These are phyloP conservation scores for Botrytis squamosa DNA, from an alignment of 2,329 filamentous ascomycete genomes.

Conservation along the genomic window DNA sequence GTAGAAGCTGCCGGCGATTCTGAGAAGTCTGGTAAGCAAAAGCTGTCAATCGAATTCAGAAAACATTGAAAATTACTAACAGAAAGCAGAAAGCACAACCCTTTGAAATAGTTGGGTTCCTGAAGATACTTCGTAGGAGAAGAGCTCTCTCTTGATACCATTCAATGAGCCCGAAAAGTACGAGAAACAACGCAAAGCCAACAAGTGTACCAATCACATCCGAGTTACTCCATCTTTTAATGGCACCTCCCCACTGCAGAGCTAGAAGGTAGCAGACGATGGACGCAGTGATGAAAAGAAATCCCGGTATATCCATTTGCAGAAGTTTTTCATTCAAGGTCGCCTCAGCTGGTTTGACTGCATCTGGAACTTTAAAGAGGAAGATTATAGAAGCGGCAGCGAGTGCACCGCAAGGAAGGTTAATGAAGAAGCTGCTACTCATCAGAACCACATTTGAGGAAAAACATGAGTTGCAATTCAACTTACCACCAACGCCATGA, in stretches of 20 bases:
- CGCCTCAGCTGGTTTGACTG: constrained; percentile 30
- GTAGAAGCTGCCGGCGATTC: constrained; percentile 42
- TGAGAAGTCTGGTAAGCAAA: not conserved
- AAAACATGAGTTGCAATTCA: not conserved
- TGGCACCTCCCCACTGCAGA: constrained; percentile 46
- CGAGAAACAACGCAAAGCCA: not conserved
- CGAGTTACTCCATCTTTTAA: constrained; percentile 39
- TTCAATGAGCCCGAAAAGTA: not conserved
- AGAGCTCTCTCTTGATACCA: not conserved
- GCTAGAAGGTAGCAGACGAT: constrained; percentile 45
- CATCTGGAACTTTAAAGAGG: constrained; percentile 44
- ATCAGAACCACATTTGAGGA: not conserved
- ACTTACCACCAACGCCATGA: constrained; percentile 40
- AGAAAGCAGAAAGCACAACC: constrained; percentile 43
- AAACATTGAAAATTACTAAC: constrained; percentile 1
- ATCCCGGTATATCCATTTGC: constrained; percentile 48
- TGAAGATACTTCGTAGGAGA: constrained; percentile 42
- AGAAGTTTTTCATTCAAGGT: constrained; percentile 44
- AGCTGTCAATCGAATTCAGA: not conserved
- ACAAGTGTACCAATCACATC: constrained; percentile 1
- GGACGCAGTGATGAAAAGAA: constrained; percentile 45
- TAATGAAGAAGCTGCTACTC: constrained; percentile 35
- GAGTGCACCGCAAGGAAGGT: constrained; percentile 43
- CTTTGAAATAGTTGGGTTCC: constrained; percentile 44
- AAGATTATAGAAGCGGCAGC: constrained; percentile 42